phyloP scores from a whole-genome alignment of 345 rosid genomes.

The Erysimum cheiranthoides region DNA sequence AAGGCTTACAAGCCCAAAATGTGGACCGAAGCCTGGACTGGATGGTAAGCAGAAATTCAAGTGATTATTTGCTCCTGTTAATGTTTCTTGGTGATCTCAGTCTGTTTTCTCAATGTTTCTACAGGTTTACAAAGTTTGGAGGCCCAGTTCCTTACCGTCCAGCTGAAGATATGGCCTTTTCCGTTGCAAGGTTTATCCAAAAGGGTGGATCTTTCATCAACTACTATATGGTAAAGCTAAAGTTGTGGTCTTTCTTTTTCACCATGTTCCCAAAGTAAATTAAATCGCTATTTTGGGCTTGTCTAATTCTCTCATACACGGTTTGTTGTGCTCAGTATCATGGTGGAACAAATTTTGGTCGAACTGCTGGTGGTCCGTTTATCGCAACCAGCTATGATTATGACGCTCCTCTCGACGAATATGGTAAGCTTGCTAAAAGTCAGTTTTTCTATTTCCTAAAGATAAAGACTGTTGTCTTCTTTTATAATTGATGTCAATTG shows the following conservation, averaged over 20 bases:
- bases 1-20: conserved; percentile 94
- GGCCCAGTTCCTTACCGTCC: conserved; percentile 93
- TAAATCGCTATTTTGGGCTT: conserved; percentile 25
- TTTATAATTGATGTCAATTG: conserved; percentile 6
- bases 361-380: conserved; percentile 99
- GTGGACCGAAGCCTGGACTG: conserved; percentile 99
- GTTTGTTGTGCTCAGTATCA: conserved; percentile 64
- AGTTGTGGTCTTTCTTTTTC: conserved; percentile 17
- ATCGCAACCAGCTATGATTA: conserved; percentile 98
- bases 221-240: conserved; percentile 81
- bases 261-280: conserved; percentile 18
- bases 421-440: conserved; percentile 58
- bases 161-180: conserved; percentile 94
- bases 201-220: conserved; percentile 96
- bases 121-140: conserved; percentile 96
- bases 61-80: background rate
- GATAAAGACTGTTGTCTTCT: conserved; percentile 8
- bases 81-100: conserved; percentile 18
- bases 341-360: conserved; percentile 98
- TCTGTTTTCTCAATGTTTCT: conserved; percentile 17
- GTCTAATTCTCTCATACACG: conserved; percentile 23
- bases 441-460: background rate
- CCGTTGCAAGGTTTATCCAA: conserved; percentile 95
- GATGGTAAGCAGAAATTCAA: conserved; percentile 67
- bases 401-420: conserved; percentile 97